phyloP scores from a whole-genome alignment of 129 eudicot species.

The Glebionis coronaria region DNA sequence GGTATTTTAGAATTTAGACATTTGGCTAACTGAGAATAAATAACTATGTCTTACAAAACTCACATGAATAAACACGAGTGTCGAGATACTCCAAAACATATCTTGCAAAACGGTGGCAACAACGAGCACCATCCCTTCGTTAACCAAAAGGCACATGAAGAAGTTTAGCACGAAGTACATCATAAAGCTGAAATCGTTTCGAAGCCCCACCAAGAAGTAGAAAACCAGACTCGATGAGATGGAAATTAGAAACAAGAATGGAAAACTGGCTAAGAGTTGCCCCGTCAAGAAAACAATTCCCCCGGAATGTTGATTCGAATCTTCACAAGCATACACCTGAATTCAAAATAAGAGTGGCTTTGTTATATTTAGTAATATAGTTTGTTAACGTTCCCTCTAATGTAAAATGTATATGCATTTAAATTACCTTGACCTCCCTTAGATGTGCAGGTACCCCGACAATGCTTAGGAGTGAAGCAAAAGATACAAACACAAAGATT shows the following conservation, averaged over 20 bases:
- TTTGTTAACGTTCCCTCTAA: background rate
- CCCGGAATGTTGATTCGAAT: conserved; percentile 73
- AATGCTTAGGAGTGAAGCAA: conserved; percentile 72
- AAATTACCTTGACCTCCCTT: conserved; percentile 78
- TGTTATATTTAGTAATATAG: background rate
- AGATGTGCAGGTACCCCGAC: conserved; percentile 73
- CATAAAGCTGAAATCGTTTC: conserved; percentile 69
- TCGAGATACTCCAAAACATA: conserved; percentile 64
- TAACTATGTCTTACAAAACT: conserved; percentile 28
- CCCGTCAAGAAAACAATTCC: conserved; percentile 70
- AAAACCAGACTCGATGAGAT: conserved; percentile 85
- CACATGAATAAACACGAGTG: conserved; percentile 60
- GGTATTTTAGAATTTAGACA: background rate
- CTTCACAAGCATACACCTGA: conserved; percentile 78
- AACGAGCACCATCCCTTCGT: conserved; percentile 72
- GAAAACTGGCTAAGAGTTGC: conserved; percentile 77
- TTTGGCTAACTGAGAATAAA: background rate
- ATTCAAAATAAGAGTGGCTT: background rate
- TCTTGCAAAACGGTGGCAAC: conserved; percentile 65
- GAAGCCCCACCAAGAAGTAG: conserved; percentile 78
- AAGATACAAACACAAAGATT: conserved; percentile 74
- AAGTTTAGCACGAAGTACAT: conserved; percentile 83
- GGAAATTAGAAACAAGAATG: conserved; percentile 85
- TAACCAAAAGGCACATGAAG: conserved; percentile 80
- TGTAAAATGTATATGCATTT: background rate